Base-by-base conservation (phyloP, 352 stramenopile genomes). In the Pythium plurisporium region DNA sequence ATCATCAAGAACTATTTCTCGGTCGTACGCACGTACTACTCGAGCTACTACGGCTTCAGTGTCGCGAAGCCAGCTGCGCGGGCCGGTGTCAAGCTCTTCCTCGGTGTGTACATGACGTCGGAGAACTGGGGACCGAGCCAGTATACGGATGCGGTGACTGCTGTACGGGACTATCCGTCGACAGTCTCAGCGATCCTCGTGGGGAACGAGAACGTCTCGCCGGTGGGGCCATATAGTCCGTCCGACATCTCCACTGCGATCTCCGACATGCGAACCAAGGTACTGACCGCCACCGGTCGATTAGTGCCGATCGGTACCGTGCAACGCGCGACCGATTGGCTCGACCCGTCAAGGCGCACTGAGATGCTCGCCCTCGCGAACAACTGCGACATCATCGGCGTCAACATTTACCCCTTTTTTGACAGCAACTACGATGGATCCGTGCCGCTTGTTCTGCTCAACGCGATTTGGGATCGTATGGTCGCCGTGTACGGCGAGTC, bases 341-440 rank as follows among this genome's bases (percentile, higher is more conserved):
- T 84, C 19, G 59, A 75, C 5, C 19, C 41, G 0, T 56, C 36
- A 12, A 63, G 62, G 1, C 65, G 63, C 8, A 31, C 41, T 0
- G 64, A 65, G 4, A 92, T 91, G 65, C 43, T 70, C 1, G 65
- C 61, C 20, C 63, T 94, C 0, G 77, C 75, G 12, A 53, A 20
- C 7, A 72, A 62, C 22, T 82, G 69, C 33, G 84, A 94, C 57
- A 88, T 94, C 59, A 47, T 91, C 9, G 82, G 82, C 15, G 84
- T 94, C 36, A 92, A 90, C 53, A 86, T 89, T 47, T 90, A 90
- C 44, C 80, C 79, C 3, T 91, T 91, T 67, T 89, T 90, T 43
- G 72, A 88, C 34, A 51, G 27, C 10, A 76, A 65, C 33, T 91
- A 90, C 70, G 67, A 74, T 41, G 40, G 66, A 4, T 59, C 47